Evolutionary conservation across 2,329 filamentous ascomycete species (phyloP).

Genomic region (Chrysoporthe puriensis): DNA sequence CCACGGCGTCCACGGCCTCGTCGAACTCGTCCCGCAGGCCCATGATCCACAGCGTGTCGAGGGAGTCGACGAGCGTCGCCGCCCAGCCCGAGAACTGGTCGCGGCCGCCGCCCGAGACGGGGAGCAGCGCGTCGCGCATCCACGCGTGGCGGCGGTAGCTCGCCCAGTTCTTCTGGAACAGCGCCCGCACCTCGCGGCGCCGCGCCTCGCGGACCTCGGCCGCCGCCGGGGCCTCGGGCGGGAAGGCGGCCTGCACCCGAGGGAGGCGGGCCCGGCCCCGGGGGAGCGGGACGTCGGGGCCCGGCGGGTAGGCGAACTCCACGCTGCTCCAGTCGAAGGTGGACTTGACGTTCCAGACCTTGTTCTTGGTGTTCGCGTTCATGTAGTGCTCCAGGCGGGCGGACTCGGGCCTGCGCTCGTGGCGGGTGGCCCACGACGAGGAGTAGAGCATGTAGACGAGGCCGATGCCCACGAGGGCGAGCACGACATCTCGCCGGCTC

Average conservation of each 20-base stretch:
- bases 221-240: constrained; percentile 32
- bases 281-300: constrained; percentile 34
- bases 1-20: constrained; percentile 47
- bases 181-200: constrained; percentile 38
- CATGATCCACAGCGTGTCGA: constrained; percentile 57
- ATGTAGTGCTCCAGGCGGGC: constrained; percentile 37
- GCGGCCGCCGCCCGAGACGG: constrained; percentile 45
- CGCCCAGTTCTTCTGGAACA: constrained; percentile 45
- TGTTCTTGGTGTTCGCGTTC: constrained; percentile 34
- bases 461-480: constrained; percentile 18
- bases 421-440: not conserved
- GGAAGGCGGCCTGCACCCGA: constrained; percentile 43
- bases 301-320: constrained; percentile 34
- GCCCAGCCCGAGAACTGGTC: constrained; percentile 55
- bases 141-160: constrained; percentile 53
- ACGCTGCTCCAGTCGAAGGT: constrained; percentile 45
- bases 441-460: constrained; percentile 26
- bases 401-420: constrained; percentile 6
- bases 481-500: constrained; percentile 6
- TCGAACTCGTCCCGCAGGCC: constrained; percentile 53
- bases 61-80: constrained; percentile 55
- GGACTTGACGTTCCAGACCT: constrained; percentile 30
- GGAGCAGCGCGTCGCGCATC: constrained; percentile 52
- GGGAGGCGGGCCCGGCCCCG: constrained; percentile 34
- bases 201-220: constrained; percentile 36